Conservation (phyloP, 371 early-diverging fungal species). For the Fennellomyces sp. region DNA sequence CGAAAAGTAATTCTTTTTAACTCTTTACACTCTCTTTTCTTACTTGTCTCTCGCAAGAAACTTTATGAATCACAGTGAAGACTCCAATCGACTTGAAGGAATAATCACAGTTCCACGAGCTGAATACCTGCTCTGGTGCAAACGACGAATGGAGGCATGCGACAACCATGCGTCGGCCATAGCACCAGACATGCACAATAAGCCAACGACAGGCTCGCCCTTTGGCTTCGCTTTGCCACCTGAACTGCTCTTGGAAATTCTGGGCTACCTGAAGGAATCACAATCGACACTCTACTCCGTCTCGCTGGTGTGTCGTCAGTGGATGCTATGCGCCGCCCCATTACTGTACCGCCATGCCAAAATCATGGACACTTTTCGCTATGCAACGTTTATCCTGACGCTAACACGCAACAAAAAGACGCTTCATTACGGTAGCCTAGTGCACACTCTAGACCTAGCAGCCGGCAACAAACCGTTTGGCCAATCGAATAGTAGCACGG, state of each 20-base stretch:
- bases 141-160: background rate
- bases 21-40: background rate
- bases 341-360: conserved; percentile 53
- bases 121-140: conserved; percentile 10
- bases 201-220: conserved; percentile 2
- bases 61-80: background rate
- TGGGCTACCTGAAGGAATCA: conserved; percentile 29
- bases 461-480: conserved; percentile 15
- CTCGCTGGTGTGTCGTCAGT: conserved; percentile 56
- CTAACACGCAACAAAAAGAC: conserved; percentile 43
- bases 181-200: background rate
- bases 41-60: background rate
- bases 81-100: background rate
- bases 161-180: background rate
- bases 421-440: conserved; percentile 33
- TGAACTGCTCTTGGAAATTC: conserved; percentile 51
- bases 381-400: conserved; percentile 65
- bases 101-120: conserved; percentile 12
- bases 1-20: background rate
- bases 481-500: background rate
- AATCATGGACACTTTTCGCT: conserved; percentile 55
- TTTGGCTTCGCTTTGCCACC: conserved; percentile 37
- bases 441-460: conserved; percentile 36
- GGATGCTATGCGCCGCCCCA: conserved; percentile 57
- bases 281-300: conserved; percentile 45